These are phyloP conservation scores for Ogataea siamensis DNA, from an alignment of 805 yeast species.

Conservation along the genomic window DNA sequence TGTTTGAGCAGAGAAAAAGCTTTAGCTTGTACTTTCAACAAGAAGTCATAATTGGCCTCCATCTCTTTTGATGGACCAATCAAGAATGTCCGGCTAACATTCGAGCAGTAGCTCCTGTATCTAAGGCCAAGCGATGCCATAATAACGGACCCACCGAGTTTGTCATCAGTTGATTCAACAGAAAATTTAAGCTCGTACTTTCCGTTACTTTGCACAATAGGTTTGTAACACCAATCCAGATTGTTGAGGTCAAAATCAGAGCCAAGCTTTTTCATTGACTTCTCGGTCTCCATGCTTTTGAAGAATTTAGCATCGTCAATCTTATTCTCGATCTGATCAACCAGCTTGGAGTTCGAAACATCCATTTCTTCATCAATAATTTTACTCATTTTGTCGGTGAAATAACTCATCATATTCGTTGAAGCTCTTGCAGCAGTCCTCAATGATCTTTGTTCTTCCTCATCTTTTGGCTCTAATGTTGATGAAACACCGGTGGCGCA, in stretches of 20 bases:
- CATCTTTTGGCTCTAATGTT: conserved; percentile 74
- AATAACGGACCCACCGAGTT: conserved; percentile 74
- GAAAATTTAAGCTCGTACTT: conserved; percentile 80
- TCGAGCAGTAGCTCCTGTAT: conserved; percentile 86
- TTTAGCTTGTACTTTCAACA: conserved; percentile 66
- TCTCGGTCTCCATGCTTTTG: conserved; percentile 45
- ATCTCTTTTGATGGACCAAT: conserved; percentile 83
- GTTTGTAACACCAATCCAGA: conserved; percentile 92
- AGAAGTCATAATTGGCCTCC: conserved; percentile 75
- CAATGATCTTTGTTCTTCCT: conserved; percentile 64
- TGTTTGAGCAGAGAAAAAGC: conserved; percentile 60
- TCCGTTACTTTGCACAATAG: conserved; percentile 86
- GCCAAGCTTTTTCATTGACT: conserved; percentile 52
- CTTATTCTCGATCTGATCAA: conserved; percentile 75
- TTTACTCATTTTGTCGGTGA: conserved; percentile 84
- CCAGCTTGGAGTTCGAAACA: conserved; percentile 67
- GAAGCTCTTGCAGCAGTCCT: conserved; percentile 75
- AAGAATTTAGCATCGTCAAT: conserved; percentile 78
- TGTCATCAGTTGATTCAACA: conserved; percentile 68
- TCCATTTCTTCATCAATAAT: conserved; percentile 83
- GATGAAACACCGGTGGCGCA: conserved; percentile 51
- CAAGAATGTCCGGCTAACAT: conserved; percentile 81
- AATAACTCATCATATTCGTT: conserved; percentile 72
- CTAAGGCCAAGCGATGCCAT: conserved; percentile 81
- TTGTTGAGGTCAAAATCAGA: conserved; percentile 71